A percentile compares a stretch with the other conserved stretches of the same genome.
phyloP scores from a whole-genome alignment of 2,329 filamentous ascomycete genomes.

The Chaetomium olivaceum region DNA sequence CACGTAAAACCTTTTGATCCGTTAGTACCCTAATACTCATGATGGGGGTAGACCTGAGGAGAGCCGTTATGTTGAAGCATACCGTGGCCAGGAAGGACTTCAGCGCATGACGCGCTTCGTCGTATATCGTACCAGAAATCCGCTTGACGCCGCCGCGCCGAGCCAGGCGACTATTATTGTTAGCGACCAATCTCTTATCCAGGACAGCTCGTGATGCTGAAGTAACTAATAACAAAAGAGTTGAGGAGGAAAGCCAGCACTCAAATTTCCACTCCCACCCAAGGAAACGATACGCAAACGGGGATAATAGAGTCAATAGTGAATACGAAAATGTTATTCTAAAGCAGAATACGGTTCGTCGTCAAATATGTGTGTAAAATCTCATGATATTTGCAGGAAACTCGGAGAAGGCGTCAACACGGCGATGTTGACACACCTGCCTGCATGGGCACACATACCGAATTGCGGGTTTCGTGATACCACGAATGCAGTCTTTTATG shows the following conservation, averaged over 20 bases:
- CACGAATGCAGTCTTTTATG: slow-evolving; percentile 48
- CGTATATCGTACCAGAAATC: slow-evolving; percentile 65
- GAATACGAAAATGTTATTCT: too few species aligned
- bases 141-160: slow-evolving; percentile 76
- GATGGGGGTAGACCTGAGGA: neutral
- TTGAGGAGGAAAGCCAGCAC: neutral
- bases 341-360: too few species aligned
- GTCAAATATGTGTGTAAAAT: too few species aligned
- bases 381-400: neutral
- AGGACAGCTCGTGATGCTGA: too few species aligned
- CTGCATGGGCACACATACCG: neutral
- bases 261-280: neutral
- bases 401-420: neutral
- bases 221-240: neutral
- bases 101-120: slow-evolving; percentile 57
- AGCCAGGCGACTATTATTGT: slow-evolving; percentile 60
- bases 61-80: slow-evolving; percentile 29
- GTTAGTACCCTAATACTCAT: slow-evolving; percentile 21
- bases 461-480: slow-evolving; percentile 49
- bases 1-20: slow-evolving; percentile 49
- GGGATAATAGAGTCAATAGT: neutral
- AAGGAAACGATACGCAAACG: neutral
- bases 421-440: neutral
- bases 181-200: slow-evolving; percentile 8
- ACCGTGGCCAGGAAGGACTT: slow-evolving; percentile 52